A percentile compares a stretch with the other conserved stretches of the same genome.
Conservation (phyloP, 208 protist genomes). For the Zelonia costaricensis region DNA sequence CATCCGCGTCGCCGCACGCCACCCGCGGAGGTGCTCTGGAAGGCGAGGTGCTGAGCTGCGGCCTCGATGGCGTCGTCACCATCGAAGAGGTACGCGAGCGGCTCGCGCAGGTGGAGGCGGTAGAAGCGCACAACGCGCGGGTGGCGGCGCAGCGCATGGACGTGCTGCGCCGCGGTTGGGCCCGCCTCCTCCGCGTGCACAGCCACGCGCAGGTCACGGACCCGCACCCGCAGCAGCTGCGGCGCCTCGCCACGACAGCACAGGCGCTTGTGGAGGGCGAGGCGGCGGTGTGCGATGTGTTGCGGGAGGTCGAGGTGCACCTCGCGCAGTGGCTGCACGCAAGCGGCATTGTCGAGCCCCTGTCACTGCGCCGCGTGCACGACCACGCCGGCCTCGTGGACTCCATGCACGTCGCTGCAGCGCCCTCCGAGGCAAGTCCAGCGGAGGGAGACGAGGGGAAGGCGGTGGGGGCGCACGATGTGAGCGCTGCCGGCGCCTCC, state of each 20-base stretch:
- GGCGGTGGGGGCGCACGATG: too few relatives aligned
- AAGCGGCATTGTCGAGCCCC: too few relatives aligned
- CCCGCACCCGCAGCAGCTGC: slow-evolving; percentile 6
- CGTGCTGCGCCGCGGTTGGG: slow-evolving; percentile 19
- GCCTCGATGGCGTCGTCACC: neutral
- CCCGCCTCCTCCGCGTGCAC: slow-evolving; percentile 3
- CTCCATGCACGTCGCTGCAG: neutral
- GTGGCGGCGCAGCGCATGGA: slow-evolving; percentile 16
- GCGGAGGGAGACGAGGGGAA: neutral
- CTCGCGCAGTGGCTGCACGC: neutral
- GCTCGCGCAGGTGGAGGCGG: slow-evolving; percentile 18
- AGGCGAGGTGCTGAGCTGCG: neutral
- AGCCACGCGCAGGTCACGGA: neutral
- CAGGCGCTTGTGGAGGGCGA: slow-evolving; percentile 30
- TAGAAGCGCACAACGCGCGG: slow-evolving; percentile 19
- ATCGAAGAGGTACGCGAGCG: slow-evolving; percentile 18
- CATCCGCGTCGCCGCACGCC: too few relatives aligned
- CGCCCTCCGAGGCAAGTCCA: too few relatives aligned
- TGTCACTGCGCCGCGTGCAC: neutral
- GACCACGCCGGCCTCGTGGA: neutral
- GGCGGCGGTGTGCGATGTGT: slow-evolving; percentile 5
- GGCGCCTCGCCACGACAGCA: neutral
- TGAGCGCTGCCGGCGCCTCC: too few relatives aligned
- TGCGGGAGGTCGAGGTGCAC: slow-evolving; percentile 1
- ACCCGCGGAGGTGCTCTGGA: too few relatives aligned